phyloP scores from a whole-genome alignment of 148 eudicot species.

The Talinum fruticosum region DNA sequence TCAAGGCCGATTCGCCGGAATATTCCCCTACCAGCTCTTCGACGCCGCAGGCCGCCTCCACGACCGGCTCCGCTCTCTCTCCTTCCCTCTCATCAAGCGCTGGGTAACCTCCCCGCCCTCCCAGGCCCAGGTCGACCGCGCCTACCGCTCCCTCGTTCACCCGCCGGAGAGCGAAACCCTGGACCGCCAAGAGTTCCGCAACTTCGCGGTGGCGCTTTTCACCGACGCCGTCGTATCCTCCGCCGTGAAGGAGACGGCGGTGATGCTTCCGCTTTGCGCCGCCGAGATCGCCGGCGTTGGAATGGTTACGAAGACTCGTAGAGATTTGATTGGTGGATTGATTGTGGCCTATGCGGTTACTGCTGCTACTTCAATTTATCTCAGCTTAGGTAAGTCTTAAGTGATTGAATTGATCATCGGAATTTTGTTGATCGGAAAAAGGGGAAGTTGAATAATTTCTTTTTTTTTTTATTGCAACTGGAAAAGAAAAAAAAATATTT shows the following conservation, averaged over 20 bases:
- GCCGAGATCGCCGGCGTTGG: constrained; percentile 80
- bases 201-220: constrained; percentile 53
- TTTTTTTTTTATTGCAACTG: too few relatives aligned
- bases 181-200: constrained; percentile 38
- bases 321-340: constrained; percentile 49
- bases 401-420: background rate
- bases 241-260: constrained; percentile 39
- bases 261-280: constrained; percentile 47
- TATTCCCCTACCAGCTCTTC: constrained; percentile 78
- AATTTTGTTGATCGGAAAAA: too few relatives aligned
- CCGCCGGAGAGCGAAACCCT: constrained; percentile 22
- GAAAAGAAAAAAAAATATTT: too few relatives aligned
- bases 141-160: constrained; percentile 27
- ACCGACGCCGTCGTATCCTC: constrained; percentile 41
- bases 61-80: constrained; percentile 38
- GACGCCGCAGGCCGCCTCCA: constrained; percentile 58
- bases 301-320: constrained; percentile 38
- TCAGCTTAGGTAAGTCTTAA: constrained; percentile 42
- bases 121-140: constrained; percentile 49
- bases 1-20: constrained; percentile 56
- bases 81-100: constrained; percentile 41
- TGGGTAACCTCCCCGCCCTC: constrained; percentile 70
- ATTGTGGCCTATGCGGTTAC: constrained; percentile 71
- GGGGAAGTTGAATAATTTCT: too few relatives aligned
- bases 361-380: constrained; percentile 50